phyloP scores from a whole-genome alignment of 2,329 filamentous ascomycete species.

The Penicillium sp. region DNA sequence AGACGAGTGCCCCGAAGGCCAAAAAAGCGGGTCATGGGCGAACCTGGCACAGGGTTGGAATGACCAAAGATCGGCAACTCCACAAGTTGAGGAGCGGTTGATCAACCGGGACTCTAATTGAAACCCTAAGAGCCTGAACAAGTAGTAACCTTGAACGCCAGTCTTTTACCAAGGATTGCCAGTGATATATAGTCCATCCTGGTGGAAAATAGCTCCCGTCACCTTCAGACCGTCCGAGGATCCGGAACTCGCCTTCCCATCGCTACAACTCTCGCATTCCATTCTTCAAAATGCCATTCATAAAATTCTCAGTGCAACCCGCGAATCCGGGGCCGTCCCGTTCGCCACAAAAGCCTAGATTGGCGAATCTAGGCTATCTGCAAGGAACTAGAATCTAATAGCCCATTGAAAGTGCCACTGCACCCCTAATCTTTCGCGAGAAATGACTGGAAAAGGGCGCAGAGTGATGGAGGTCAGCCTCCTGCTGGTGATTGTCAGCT shows the following conservation, averaged over 20 bases:
- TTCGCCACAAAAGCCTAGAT: constrained; percentile 10
- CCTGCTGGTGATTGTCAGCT: neutral
- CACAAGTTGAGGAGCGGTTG: constrained; percentile 9
- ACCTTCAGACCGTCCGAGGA: neutral
- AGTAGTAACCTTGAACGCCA: neutral
- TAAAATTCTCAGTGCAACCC: constrained; percentile 8
- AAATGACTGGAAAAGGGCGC: neutral
- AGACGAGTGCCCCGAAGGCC: constrained; percentile 27
- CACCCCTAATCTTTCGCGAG: neutral
- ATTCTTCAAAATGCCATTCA: constrained; percentile 8
- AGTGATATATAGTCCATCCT: neutral
- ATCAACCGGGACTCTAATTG: constrained; percentile 6
- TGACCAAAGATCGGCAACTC: constrained; percentile 11
- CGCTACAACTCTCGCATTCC: constrained; percentile 9
- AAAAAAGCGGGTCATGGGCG: constrained; percentile 21
- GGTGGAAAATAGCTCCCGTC: neutral
- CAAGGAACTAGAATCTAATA: constrained; percentile 7
- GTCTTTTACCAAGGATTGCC: neutral
- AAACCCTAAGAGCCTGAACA: neutral
- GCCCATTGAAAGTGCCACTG: neutral
- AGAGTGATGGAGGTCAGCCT: neutral
- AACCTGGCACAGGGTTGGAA: neutral
- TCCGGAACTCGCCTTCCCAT: constrained; percentile 5
- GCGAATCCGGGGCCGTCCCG: neutral
- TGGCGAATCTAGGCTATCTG: constrained; percentile 3